Evolutionary conservation across 179 eudicot genomes (phyloP).

Genomic region (Spinacia oleracea): DNA sequence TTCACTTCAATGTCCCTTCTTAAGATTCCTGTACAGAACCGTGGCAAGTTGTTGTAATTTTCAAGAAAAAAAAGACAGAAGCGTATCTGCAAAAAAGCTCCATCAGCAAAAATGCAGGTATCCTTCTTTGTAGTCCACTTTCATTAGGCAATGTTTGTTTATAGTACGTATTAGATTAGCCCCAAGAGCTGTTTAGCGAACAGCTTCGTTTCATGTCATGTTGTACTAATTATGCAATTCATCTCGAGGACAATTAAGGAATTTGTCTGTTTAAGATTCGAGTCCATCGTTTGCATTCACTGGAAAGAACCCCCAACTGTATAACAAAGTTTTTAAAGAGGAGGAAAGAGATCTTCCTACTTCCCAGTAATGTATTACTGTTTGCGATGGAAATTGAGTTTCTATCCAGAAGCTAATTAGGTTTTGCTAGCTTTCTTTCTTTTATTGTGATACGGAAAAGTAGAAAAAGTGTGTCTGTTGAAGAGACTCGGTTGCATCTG

Average conservation of each 20-base stretch:
- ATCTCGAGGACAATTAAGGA: not conserved
- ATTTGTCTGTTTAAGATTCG: not conserved
- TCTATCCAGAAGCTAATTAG: not conserved
- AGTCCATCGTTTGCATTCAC: constrained; percentile 3
- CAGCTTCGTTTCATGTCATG: constrained; percentile 16
- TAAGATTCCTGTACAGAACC: constrained; percentile 37
- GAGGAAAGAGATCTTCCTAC: not conserved
- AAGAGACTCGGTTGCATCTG: not conserved
- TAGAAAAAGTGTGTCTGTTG: not conserved
- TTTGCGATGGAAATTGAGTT: not conserved
- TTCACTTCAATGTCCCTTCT: constrained; percentile 85
- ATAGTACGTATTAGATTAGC: constrained; percentile 27
- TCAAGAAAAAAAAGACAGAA: not conserved
- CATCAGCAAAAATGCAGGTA: constrained; percentile 11
- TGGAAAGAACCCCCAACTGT: constrained; percentile 14
- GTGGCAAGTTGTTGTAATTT: constrained; percentile 7
- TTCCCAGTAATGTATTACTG: constrained; percentile 10
- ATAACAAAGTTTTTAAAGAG: constrained; percentile 8
- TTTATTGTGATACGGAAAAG: not conserved
- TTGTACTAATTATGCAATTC: constrained; percentile 16
- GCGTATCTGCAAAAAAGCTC: not conserved
- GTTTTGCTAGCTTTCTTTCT: not conserved
- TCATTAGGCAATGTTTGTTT: constrained; percentile 27
- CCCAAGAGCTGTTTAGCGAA: constrained; percentile 5
- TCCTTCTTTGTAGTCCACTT: constrained; percentile 11